These are phyloP conservation scores for barrel medic (Medicago truncatula) DNA, from an alignment of 306 rosid genomes.

Conservation along the genomic window DNA sequence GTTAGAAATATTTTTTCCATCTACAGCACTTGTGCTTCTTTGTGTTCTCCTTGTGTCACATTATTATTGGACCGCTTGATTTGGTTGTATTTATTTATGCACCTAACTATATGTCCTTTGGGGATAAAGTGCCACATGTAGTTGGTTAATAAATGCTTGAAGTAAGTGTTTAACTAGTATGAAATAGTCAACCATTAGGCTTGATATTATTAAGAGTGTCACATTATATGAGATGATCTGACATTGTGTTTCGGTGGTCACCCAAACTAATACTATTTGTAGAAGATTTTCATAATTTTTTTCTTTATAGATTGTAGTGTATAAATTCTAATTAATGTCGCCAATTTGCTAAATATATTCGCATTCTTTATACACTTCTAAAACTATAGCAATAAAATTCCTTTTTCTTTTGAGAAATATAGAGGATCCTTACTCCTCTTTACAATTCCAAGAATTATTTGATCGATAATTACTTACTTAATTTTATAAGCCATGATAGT, in stretches of 20 bases:
- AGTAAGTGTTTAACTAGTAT: background rate
- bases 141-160: constrained; percentile 10
- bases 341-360: background rate
- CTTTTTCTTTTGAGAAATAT: background rate
- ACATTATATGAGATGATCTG: no score
- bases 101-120: background rate
- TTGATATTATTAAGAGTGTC: background rate
- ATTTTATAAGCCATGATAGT: constrained; percentile 5
- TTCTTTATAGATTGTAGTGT: background rate
- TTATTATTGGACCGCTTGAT: background rate
- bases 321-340: background rate
- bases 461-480: background rate
- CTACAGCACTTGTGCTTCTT: background rate
- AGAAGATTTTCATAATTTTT: no score
- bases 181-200: background rate
- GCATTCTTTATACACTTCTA: background rate
- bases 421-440: background rate
- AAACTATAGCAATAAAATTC: background rate
- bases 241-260: no score
- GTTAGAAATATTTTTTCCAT: background rate
- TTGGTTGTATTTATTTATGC: background rate
- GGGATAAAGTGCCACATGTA: background rate
- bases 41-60: background rate
- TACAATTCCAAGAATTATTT: background rate
- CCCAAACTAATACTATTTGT: no score